Evolutionary conservation across 2,329 filamentous ascomycete genomes (phyloP).

Genomic region (Plenodomus lindquistii): DNA sequence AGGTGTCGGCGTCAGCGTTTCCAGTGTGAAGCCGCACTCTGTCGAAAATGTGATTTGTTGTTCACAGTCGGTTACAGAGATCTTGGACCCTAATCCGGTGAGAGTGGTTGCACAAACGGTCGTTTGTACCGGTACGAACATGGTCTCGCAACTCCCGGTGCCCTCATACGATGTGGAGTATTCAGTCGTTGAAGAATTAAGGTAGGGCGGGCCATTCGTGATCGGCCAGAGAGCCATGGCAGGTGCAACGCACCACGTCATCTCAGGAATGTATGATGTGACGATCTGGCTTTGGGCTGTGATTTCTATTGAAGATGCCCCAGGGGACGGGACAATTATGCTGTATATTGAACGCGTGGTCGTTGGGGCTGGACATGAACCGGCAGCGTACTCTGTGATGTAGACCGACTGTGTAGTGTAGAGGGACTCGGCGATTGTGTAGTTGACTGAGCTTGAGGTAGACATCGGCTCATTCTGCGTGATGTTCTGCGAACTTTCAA

Average conservation of each 20-base stretch:
- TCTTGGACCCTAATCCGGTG: conserved; percentile 45
- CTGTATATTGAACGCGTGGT: conserved; percentile 33
- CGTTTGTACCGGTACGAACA: conserved; percentile 46
- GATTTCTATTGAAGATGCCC: conserved; percentile 46
- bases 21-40: conserved; percentile 49
- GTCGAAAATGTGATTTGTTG: conserved; percentile 54
- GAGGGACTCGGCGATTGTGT: conserved; percentile 15
- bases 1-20: conserved; percentile 31
- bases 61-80: conserved; percentile 48
- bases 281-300: conserved; percentile 50
- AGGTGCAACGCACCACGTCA: conserved; percentile 49
- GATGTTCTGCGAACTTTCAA: conserved; percentile 8
- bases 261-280: conserved; percentile 48
- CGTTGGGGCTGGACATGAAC: conserved; percentile 12
- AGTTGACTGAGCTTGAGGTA: conserved; percentile 10
- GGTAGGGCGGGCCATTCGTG: conserved; percentile 33
- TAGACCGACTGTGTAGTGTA: neutral
- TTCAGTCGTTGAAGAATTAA: conserved; percentile 40
- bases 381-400: neutral
- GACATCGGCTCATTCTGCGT: conserved; percentile 9
- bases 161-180: conserved; percentile 22
- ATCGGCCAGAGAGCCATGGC: conserved; percentile 41
- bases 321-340: conserved; percentile 49
- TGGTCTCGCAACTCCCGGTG: conserved; percentile 45
- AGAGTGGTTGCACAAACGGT: conserved; percentile 52